Percentiles rank a stretch among this genome's conserved stretches.
These are phyloP conservation scores for Aspergillus fumigatus DNA, from an alignment of 2,329 filamentous ascomycete genomes.

Conservation along the genomic window DNA sequence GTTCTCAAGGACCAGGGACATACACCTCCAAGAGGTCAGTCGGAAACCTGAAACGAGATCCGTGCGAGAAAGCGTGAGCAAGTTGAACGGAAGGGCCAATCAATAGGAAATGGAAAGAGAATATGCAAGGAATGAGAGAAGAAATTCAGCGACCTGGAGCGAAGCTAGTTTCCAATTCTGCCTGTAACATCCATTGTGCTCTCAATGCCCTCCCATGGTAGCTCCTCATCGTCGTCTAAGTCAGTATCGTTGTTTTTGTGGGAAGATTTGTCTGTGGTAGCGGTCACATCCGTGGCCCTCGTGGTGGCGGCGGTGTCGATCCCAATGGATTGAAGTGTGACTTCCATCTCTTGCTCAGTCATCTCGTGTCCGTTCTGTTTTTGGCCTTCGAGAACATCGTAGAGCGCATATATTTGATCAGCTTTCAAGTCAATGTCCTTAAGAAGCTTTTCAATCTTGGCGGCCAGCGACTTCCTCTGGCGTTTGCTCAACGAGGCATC, in stretches of 20 bases:
- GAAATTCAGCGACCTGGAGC: neutral
- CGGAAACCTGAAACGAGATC: conserved; percentile 10
- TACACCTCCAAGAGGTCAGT: conserved; percentile 14
- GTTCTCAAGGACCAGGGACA: conserved; percentile 11
- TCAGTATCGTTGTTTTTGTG: conserved; percentile 16
- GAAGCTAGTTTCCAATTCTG: conserved; percentile 14
- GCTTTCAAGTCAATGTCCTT: conserved; percentile 66
- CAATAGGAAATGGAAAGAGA: neutral
- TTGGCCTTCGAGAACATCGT: conserved; percentile 79
- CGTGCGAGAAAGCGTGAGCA: neutral
- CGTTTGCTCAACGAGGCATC: conserved; percentile 64
- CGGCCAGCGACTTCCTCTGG: conserved; percentile 58
- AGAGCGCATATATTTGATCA: conserved; percentile 75
- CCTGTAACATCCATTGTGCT: conserved; percentile 39
- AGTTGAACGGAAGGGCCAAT: neutral
- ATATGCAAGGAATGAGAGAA: neutral
- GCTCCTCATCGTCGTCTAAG: conserved; percentile 33
- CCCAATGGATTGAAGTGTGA: conserved; percentile 53
- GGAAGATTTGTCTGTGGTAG: conserved; percentile 25
- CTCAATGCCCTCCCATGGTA: conserved; percentile 43
- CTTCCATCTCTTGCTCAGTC: conserved; percentile 59
- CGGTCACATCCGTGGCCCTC: conserved; percentile 22
- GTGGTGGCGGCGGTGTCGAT: conserved; percentile 23
- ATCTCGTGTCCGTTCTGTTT: conserved; percentile 62
- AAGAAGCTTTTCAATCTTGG: conserved; percentile 58